Percentiles rank a stretch among this genome's conserved stretches.
These are phyloP conservation scores for Sclerotinia subarctica DNA, from an alignment of 2,329 filamentous ascomycete species.

Conservation along the genomic window DNA sequence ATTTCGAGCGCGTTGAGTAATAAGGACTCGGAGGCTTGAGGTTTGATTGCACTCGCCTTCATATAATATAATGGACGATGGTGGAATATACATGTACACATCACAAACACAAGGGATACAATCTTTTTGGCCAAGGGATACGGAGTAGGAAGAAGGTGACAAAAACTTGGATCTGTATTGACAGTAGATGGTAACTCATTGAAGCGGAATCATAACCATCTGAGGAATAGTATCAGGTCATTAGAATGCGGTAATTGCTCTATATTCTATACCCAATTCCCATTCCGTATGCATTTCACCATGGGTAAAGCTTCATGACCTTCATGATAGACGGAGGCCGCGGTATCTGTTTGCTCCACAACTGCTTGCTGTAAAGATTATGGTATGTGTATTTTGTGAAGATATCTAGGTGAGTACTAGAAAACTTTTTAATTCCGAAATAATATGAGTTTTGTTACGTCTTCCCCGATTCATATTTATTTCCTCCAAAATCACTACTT, in stretches of 20 bases:
- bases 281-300: neutral
- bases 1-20: too few species aligned
- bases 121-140: neutral
- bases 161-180: neutral
- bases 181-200: neutral
- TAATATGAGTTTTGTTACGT: neutral
- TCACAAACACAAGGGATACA: neutral
- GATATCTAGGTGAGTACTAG: neutral
- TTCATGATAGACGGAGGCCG: neutral
- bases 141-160: neutral
- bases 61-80: too few species aligned
- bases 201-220: neutral
- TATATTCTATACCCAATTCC: neutral
- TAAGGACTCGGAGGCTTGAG: too few species aligned
- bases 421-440: neutral
- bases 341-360: neutral
- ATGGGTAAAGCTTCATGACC: neutral
- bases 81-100: neutral
- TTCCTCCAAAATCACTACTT: neutral
- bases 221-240: neutral
- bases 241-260: neutral
- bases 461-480: neutral
- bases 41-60: neutral
- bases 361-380: neutral
- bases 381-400: neutral